Base-by-base conservation (phyloP, 2,329 filamentous ascomycete genomes). In the Dothideomycetes sp. region DNA sequence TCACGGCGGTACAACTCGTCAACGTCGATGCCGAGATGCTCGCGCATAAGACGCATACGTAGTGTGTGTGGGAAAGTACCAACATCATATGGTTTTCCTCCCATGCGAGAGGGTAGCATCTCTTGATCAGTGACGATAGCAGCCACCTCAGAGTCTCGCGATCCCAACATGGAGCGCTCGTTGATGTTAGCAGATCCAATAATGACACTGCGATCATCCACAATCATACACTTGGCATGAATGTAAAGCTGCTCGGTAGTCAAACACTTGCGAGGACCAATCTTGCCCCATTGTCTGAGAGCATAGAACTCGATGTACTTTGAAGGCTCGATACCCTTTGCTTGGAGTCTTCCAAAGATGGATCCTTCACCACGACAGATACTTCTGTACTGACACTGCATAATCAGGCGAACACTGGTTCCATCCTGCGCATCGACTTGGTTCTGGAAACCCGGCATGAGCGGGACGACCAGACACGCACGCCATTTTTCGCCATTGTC, bases 161-260 rank as follows among this genome's bases (percentile, higher is more conserved):
- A 82, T 7, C 91, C 91, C 46, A 95, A 63, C 86, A 96, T 87
- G 5, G 89, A 96, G 32, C 91, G 80, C 62, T 98, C 91, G 54
- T 98, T 98, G 69, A 98, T 96, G 58, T 98, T 98, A 39, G 91
- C 91, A 32, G 89, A 96, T 13, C 91, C 91, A 52, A 98, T 98
- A 46, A 98, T 79, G 15, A 82, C 89, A 44, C 91, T 78, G 23
- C 89, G 78, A 55, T 98, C 91, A 60, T 98, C 91, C 4, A 94
- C 89, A 42, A 98, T 75, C 70, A 96, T 96, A 50, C 83, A 83
- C 64, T 98, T 98, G 46, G 91, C 91, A 55, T 98, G 91, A 43
- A 98, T 96, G 58, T 98, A 98, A 9, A 98, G 74, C 63, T 96
- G 91, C 60, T 98, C 91, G 0, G 91, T 96, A 3, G 91, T 86